Conservation (phyloP, 1,139 yeast species). For the Spathaspora sp. region DNA sequence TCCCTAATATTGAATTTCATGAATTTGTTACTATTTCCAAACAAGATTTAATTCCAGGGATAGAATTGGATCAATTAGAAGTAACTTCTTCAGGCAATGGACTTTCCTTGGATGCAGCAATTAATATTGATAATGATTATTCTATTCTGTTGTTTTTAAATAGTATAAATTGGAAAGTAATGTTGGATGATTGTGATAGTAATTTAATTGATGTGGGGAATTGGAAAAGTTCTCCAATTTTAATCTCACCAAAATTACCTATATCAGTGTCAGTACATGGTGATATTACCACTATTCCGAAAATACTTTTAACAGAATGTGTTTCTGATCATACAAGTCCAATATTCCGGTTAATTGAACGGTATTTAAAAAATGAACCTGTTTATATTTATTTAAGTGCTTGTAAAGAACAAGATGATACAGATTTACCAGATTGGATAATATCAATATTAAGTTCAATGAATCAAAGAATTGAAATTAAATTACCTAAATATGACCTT, state of each 20-base stretch:
- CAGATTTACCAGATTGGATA: conserved; percentile 27
- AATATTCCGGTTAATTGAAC: conserved; percentile 22
- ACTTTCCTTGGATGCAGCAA: conserved; percentile 4
- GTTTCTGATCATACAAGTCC: conserved; percentile 21
- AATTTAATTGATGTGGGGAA: conserved; percentile 22
- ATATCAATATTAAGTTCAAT: conserved; percentile 15
- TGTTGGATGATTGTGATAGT: conserved; percentile 24
- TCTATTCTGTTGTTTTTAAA: conserved; percentile 22
- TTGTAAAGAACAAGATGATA: conserved; percentile 14
- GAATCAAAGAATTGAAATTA: conserved; percentile 8
- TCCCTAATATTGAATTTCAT: conserved; percentile 19
- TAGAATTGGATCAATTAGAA: conserved; percentile 9
- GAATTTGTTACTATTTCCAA: conserved; percentile 17
- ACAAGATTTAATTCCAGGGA: conserved; percentile 16
- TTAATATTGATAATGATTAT: conserved; percentile 14
- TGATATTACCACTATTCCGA: conserved; percentile 18
- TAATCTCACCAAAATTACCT: conserved; percentile 18
- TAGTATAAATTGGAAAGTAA: conserved; percentile 27
- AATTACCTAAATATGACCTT: conserved; percentile 9
- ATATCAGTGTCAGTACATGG: conserved; percentile 14
- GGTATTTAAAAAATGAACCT: conserved; percentile 20
- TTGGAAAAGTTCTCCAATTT: conserved; percentile 21
- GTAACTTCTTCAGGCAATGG: conserved; percentile 8
- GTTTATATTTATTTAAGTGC: conserved; percentile 22
- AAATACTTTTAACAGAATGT: conserved; percentile 20